Evolutionary conservation across 1,139 yeast genomes (phyloP).

Genomic region (Meyerozyma carpophila): DNA sequence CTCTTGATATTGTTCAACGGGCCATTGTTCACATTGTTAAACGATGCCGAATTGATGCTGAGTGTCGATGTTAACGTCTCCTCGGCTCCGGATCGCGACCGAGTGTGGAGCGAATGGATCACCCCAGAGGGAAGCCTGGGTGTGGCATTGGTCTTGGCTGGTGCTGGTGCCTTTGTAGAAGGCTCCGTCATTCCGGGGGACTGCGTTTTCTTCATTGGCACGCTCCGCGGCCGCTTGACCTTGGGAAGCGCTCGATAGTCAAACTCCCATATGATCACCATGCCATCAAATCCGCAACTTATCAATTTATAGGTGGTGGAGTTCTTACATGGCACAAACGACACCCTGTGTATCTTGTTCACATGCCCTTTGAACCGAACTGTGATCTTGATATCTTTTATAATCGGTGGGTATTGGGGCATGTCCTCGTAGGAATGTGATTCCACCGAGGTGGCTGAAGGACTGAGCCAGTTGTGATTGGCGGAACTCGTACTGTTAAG

Average conservation of each 20-base stretch:
- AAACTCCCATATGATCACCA: constrained; percentile 67
- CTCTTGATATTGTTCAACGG: constrained; percentile 11
- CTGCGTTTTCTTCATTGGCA: constrained; percentile 3
- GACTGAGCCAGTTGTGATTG: constrained; percentile 4
- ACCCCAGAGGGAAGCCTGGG: constrained; percentile 1
- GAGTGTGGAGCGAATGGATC: constrained; percentile 6
- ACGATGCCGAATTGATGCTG: constrained; percentile 7
- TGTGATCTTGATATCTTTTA: constrained; percentile 36
- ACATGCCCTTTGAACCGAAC: constrained; percentile 60
- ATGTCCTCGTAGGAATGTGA: constrained; percentile 16
- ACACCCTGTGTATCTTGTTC: constrained; percentile 43
- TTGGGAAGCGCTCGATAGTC: constrained; percentile 57
- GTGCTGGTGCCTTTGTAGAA: constrained; percentile 3
- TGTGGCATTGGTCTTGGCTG: background rate
- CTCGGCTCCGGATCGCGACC: constrained; percentile 10
- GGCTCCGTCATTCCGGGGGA: constrained; percentile 1
- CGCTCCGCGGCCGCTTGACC: constrained; percentile 16
- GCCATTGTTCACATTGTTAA: constrained; percentile 6
- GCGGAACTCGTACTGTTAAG: constrained; percentile 24
- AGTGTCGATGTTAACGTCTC: constrained; percentile 9
- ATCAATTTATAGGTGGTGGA: constrained; percentile 48
- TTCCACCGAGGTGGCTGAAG: constrained; percentile 9
- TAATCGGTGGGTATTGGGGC: constrained; percentile 18
- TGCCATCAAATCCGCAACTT: constrained; percentile 69
- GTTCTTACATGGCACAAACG: constrained; percentile 24